Conservation (phyloP, 1,284 basidiomycete genomes). For the Naganishia cerealis region DNA sequence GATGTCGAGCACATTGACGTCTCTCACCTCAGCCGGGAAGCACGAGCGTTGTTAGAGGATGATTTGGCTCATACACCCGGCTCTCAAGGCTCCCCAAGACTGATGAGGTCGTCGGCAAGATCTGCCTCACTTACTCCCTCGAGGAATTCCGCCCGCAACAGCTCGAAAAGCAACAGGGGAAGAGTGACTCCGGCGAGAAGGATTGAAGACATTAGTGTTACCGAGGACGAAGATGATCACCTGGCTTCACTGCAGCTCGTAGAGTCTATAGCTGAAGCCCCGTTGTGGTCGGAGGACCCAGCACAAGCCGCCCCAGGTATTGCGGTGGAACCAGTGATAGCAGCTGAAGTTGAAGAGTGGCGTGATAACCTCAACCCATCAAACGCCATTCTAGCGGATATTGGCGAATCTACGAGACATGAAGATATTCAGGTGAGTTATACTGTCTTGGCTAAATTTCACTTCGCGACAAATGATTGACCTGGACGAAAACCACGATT, state of each 20-base stretch:
- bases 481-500: not conserved
- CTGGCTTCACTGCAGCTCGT: not conserved
- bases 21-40: slow-evolving; percentile 16
- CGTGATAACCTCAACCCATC: slow-evolving; percentile 11
- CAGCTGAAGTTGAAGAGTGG: slow-evolving; percentile 15
- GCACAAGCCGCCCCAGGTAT: not conserved
- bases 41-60: slow-evolving; percentile 11
- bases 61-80: slow-evolving; percentile 24
- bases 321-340: not conserved
- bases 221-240: slow-evolving; percentile 22
- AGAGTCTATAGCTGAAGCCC: not conserved
- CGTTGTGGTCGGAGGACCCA: not conserved
- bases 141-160: not conserved
- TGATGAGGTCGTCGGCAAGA: not conserved
- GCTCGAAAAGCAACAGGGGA: slow-evolving; percentile 1
- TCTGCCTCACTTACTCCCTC: slow-evolving; percentile 16
- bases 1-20: slow-evolving; percentile 20
- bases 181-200: slow-evolving; percentile 5
- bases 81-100: slow-evolving; percentile 18
- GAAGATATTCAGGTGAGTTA: not conserved
- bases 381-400: slow-evolving; percentile 13
- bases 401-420: not conserved
- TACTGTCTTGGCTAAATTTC: not conserved
- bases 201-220: slow-evolving; percentile 17
- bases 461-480: not conserved